phyloP scores from a whole-genome alignment of 805 yeast genomes.

The Candida nemodendra region DNA sequence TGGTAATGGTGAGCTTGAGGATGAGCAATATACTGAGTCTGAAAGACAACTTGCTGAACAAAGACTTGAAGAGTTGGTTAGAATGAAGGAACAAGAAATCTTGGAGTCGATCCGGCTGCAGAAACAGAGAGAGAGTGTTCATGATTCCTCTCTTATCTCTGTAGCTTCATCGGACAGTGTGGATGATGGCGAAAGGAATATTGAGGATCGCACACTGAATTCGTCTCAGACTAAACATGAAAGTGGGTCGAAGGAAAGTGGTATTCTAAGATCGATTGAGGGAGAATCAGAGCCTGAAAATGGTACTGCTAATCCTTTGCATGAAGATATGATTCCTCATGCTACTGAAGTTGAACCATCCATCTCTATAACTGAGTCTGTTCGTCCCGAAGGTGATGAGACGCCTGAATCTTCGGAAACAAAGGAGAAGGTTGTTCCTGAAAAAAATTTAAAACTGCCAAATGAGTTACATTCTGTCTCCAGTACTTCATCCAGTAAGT shows the following conservation, averaged over 20 bases:
- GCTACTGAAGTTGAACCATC: slow-evolving; percentile 11
- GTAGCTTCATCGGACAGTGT: slow-evolving; percentile 14
- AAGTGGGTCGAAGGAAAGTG: slow-evolving; percentile 1
- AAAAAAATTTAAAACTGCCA: slow-evolving; percentile 1
- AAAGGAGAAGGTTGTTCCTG: not conserved
- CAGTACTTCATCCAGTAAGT: slow-evolving; percentile 16
- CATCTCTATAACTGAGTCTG: slow-evolving; percentile 1
- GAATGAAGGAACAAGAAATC: slow-evolving; percentile 27
- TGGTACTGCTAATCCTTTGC: slow-evolving; percentile 21
- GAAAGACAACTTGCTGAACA: slow-evolving; percentile 28
- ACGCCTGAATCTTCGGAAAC: not conserved
- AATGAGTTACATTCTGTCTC: slow-evolving; percentile 3
- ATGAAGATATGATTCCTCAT: not conserved
- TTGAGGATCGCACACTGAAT: not conserved
- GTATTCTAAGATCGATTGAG: slow-evolving; percentile 1
- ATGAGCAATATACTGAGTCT: slow-evolving; percentile 23
- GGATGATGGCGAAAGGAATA: slow-evolving; percentile 3
- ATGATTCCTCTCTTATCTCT: slow-evolving; percentile 21
- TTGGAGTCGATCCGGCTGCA: slow-evolving; percentile 22
- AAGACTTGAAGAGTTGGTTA: slow-evolving; percentile 28
- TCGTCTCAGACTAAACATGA: not conserved
- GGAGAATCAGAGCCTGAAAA: slow-evolving; percentile 16
- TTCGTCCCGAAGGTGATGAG: not conserved
- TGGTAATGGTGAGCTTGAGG: slow-evolving; percentile 9
- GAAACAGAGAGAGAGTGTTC: slow-evolving; percentile 18